Evolutionary conservation across 2,329 filamentous ascomycete genomes (phyloP).

Genomic region (Trichoderma sp.): DNA sequence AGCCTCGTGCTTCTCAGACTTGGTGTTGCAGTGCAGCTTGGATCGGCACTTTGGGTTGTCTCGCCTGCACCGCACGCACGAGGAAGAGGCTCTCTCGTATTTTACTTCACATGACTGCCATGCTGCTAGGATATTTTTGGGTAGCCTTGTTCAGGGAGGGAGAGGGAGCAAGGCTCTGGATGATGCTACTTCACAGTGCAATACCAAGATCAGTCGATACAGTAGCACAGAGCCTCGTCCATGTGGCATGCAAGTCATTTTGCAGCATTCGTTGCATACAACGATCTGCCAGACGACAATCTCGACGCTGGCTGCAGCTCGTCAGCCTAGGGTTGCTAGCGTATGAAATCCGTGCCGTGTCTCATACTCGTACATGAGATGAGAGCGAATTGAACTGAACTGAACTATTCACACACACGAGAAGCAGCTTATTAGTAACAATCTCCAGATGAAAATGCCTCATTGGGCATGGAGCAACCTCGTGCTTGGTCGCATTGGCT

Average conservation of each 20-base stretch:
- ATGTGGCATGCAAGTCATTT: slow-evolving; percentile 4
- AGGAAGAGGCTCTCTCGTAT: not conserved
- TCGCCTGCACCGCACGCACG: not conserved
- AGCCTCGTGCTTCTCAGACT: not conserved
- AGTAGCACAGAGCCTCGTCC: not conserved
- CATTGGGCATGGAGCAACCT: not conserved
- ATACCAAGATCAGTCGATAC: not conserved
- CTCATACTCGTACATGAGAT: not conserved
- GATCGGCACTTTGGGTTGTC: not conserved
- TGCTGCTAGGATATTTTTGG: not conserved
- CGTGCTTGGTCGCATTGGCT: not conserved
- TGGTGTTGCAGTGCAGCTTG: not conserved
- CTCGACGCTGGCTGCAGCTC: not conserved
- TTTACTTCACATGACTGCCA: not conserved
- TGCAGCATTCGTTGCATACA: not conserved
- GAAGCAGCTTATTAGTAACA: not conserved
- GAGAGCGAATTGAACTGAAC: not conserved
- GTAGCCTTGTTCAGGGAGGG: not conserved
- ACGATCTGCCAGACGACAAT: not conserved
- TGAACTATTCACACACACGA: not conserved
- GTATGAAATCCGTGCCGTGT: not conserved
- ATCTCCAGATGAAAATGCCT: slow-evolving; percentile 1
- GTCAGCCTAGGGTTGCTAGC: not conserved
- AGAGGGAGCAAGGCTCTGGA: not conserved
- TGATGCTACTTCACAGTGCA: not conserved